Conservation (phyloP, 805 yeast species). For the Metschnikowia lochheadii region DNA sequence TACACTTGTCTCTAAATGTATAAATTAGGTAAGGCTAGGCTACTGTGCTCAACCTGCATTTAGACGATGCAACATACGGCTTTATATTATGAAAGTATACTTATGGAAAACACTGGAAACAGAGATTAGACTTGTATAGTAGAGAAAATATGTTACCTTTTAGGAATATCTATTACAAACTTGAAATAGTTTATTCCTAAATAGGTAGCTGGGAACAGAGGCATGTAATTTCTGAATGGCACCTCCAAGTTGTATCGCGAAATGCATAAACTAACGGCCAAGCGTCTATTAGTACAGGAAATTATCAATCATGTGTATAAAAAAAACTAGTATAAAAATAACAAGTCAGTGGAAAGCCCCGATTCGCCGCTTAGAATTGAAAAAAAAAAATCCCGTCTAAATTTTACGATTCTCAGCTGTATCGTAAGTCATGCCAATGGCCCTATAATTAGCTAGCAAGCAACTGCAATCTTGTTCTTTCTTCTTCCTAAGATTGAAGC, state of each 20-base stretch:
- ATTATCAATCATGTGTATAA: neutral
- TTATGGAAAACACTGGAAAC: too few species aligned
- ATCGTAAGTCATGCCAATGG: neutral
- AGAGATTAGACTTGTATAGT: too few species aligned
- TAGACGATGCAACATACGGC: too few species aligned
- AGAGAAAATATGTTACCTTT: too few species aligned
- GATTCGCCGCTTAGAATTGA: neutral
- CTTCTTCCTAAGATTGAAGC: conserved; percentile 51
- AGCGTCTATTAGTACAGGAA: neutral
- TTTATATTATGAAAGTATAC: too few species aligned
- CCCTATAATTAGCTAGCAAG: conserved; percentile 1
- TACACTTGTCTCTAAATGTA: too few species aligned
- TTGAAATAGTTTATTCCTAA: too few species aligned
- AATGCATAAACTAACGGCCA: neutral
- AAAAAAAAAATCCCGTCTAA: neutral
- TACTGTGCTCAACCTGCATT: too few species aligned
- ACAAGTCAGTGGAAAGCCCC: neutral
- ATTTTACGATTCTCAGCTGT: conserved; percentile 1
- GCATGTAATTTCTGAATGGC: too few species aligned
- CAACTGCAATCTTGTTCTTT: conserved; percentile 20
- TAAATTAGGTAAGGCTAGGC: too few species aligned
- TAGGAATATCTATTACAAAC: too few species aligned
- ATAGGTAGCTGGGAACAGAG: too few species aligned
- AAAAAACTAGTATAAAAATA: neutral
- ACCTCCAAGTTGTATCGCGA: neutral